Base-by-base conservation (phyloP, 2,329 filamentous ascomycete species). In the Thelonectria olida region DNA sequence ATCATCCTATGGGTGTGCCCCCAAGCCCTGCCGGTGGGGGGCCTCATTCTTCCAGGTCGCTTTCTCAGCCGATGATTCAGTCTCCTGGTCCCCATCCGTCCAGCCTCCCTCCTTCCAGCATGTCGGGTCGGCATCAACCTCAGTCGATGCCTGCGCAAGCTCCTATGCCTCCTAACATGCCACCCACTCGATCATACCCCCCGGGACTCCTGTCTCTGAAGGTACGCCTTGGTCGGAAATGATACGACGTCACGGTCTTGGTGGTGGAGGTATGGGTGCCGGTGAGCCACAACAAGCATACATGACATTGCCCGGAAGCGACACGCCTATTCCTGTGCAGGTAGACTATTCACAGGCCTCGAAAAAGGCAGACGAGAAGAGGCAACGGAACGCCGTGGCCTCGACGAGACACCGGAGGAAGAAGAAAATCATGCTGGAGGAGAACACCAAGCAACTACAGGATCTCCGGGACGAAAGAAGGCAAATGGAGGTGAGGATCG, bases 341-440 rank as follows among this genome's bases (percentile, higher is more conserved):
- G 88, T 95, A 9, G 92, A 97, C 73, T 88, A 92, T 42, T 90
- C 92, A 67, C 90, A 92, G 69, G 93, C 90, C 12, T 96, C 93
- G 12, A 90, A 89, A 67, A 88, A 92, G 69, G 91, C 92, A 38
- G 92, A 96, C 71, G 92, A 96, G 76, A 97, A 96, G 78, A 85
- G 93, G 57, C 90, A 91, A 75, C 87, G 92, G 52, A 97, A 97
- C 72, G 93, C 93, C 39, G 91, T 91, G 48, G 93, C 93, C 6
- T 96, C 92, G 58, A 92, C 92, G 48, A 85, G 93, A 61, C 96
- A 96, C 67, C 86, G 93, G 56, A 88, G 89, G 72, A 86, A 93
- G 61, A 89, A 93, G 72, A 96, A 96, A 78, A 92, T 93, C 72
- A 90, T 91, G 74, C 92, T 95, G 74, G 87, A 86, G 68, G 90